These are phyloP conservation scores for Endotrypanum monterogeii DNA, from an alignment of 208 protist species.

Conservation along the genomic window DNA sequence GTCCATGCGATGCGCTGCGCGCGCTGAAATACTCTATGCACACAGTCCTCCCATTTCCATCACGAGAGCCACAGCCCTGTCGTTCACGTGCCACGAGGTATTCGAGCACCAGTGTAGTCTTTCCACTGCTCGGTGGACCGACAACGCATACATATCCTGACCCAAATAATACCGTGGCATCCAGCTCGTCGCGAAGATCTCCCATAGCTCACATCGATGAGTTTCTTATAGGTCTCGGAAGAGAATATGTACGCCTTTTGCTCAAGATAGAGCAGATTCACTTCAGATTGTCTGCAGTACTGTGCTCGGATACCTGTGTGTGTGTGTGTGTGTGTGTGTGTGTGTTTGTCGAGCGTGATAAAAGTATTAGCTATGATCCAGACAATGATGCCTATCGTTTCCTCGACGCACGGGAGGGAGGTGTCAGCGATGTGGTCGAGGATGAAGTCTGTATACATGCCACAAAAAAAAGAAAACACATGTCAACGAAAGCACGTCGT, in stretches of 20 bases:
- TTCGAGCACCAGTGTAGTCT: constrained; percentile 65
- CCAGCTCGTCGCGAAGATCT: constrained; percentile 64
- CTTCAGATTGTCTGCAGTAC: too few relatives aligned
- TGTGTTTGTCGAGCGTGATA: neutral
- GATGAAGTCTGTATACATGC: neutral
- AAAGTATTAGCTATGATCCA: neutral
- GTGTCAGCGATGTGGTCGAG: neutral
- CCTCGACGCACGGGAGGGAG: too few relatives aligned
- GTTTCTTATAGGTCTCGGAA: neutral
- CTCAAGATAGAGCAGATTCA: too few relatives aligned
- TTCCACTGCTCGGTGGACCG: constrained; percentile 78
- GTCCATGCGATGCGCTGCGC: constrained; percentile 32
- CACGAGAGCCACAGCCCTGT: constrained; percentile 16
- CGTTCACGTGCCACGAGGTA: constrained; percentile 61
- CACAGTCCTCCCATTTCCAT: constrained; percentile 18
- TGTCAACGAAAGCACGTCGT: neutral
- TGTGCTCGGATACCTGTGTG: neutral
- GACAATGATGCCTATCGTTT: too few relatives aligned
- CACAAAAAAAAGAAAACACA: too few relatives aligned
- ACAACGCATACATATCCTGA: constrained; percentile 78
- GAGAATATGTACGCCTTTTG: neutral
- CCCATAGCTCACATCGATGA: neutral
- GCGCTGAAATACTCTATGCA: constrained; percentile 55
- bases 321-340: neutral
- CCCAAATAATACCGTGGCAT: constrained; percentile 72